Base-by-base conservation (phyloP, 208 protist species). In the Acanthamoeba quina region DNA sequence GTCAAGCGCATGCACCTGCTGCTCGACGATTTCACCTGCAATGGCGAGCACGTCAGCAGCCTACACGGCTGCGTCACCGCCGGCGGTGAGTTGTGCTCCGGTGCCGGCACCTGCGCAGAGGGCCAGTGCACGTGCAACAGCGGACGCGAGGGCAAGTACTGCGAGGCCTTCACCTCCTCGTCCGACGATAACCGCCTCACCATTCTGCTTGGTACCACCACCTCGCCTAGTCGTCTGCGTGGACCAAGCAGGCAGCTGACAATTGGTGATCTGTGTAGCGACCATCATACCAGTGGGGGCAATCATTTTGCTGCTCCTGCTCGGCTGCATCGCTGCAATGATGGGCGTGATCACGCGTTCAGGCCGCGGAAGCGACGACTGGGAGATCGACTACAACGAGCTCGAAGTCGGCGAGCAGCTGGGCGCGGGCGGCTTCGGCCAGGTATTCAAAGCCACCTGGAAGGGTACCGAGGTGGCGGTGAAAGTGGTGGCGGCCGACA, bases 341-440 rank as follows among this genome's bases (percentile, higher is more conserved):
- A 6, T 78, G 70, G 13, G 15, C 70, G 9, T 47, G 44, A 47
- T 44, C 70, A 21, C 15, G 17, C 70, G 29, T 21, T 26, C 24
- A 9, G 5, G 7, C n/a, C 21, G n/a, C n/a, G 24, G 62, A 5
- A 5, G 15, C 44, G 83, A 90, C 60, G 83, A 90, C 37, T 90
- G 83, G 83, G 60, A 72, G 17, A 90, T 90, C 56, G 56, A 90
- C 34, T 90, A 29, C 24, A n/a, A 17, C 26, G 83, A 90, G n/a
- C 83, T 90, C 56, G 26, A 90, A 34, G 24, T 90, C 1, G 83
- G 83, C n/a, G 13, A 66, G 26, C 83, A 72, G 60, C 19, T 90
- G 56, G 83, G 83, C 5, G 37, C 52, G 1, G 83, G 83, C 11
- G 83, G 58, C 49, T 90, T 72, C 34, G 60, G 60, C 24, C 26